Percentiles rank a stretch among this genome's conserved stretches.
Conservation (phyloP, 441 rosid genomes). For the Francoa sonchifolia region DNA sequence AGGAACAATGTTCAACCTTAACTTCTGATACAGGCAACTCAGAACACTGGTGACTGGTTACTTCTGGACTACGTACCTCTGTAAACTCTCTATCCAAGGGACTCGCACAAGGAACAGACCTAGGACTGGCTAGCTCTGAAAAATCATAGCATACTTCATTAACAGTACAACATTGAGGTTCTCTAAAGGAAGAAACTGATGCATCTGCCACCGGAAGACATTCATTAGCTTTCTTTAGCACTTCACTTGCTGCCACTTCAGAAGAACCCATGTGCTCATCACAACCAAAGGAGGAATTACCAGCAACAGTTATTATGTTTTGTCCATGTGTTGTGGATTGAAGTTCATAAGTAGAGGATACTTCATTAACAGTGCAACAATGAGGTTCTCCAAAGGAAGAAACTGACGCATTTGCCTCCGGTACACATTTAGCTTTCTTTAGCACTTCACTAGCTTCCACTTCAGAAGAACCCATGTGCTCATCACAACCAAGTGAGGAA, state of each 20-base stretch:
- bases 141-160: conserved; percentile 8
- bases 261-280: conserved; percentile 8
- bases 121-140: conserved; percentile 12
- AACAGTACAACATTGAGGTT: conserved; percentile 15
- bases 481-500: conserved; percentile 6
- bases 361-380: conserved; percentile 12
- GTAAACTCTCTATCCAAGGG: conserved; percentile 24
- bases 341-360: too few relatives aligned
- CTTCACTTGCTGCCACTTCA: conserved; percentile 9
- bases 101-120: conserved; percentile 12
- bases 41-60: conserved; percentile 11
- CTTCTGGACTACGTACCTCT: conserved; percentile 22
- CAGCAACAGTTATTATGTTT: too few relatives aligned
- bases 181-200: conserved; percentile 2
- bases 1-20: conserved; percentile 6
- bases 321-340: too few relatives aligned
- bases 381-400: conserved; percentile 9
- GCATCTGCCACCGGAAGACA: conserved; percentile 12
- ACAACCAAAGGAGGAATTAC: conserved; percentile 14
- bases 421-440: conserved; percentile 10
- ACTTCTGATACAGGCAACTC: conserved; percentile 13
- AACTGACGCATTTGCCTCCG: conserved; percentile 8
- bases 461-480: conserved; percentile 8
- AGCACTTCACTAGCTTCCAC: conserved; percentile 11
- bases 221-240: conserved; percentile 12